Base-by-base conservation (phyloP, 148 eudicot genomes). In the Diospyros kaki region DNA sequence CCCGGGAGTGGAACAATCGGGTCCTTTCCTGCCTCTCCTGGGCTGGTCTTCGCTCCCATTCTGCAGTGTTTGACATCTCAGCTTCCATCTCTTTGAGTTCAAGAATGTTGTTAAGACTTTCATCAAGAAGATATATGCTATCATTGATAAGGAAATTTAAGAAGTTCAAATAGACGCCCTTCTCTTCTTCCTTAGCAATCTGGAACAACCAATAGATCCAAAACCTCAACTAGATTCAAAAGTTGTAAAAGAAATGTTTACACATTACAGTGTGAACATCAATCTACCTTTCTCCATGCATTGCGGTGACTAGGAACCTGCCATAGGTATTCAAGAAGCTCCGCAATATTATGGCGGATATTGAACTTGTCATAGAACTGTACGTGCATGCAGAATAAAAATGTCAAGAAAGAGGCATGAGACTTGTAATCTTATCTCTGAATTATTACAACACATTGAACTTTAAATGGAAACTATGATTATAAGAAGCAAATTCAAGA, bases 331-430 rank as follows among this genome's bases (percentile, higher is more conserved):
- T 95, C 98, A 13, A 95, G 90, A 76, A 95, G 99, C 75, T 93
- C 99, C 12, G 97, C 96, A 48, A 95, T 95, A 83, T 95, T 92
- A 79, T 95, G 99, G 42, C 99, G 93, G 80, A 93, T 95, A 80
- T 95, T 95, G 74, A 95, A 95, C 81, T 95, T 95, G 87, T 95
- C 99, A 73, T 92, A 95, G 84, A 95, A 95, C 99, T 95, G 94
- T 84, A 78, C 7, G 64, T n/a, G 58, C 9, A 68, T 53, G n/a
- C 40, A 46, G 48, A 51, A 52, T 40, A 62, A 40, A 46, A 58
- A 64, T 38, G 43, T 42, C 64, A 75, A 76, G 68, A 61, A 68
- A 50, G 41, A 78, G 68, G 71, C 64, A 61, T 28, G 69, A 61
- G 14, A 5, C 11, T 63, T 18, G 62, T 77, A 63, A 70, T 14